phyloP scores from a whole-genome alignment of 345 rosid species.

The Lepidium africanum region DNA sequence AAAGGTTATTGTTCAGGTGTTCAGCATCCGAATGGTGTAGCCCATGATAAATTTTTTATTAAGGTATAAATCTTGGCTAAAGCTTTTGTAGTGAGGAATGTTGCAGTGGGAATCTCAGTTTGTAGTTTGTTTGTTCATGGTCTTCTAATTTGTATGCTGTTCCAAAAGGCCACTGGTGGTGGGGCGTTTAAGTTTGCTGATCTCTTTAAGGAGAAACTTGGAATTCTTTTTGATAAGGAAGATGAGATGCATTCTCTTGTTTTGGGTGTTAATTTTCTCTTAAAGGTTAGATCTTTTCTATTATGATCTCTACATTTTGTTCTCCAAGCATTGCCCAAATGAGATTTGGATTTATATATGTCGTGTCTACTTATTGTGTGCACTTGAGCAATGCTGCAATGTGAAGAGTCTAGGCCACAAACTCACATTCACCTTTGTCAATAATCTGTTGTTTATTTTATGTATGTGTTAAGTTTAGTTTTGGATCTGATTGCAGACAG shows the following conservation, averaged over 20 bases:
- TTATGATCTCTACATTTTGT: neutral
- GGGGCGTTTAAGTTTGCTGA: constrained; percentile 94
- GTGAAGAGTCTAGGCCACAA: neutral
- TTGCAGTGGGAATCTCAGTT: neutral
- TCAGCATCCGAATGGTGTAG: constrained; percentile 30
- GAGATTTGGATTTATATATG: neutral
- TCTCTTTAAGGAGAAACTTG: constrained; percentile 83
- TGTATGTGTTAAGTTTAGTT: neutral
- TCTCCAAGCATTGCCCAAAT: neutral
- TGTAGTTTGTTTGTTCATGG: neutral
- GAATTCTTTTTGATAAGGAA: constrained; percentile 74
- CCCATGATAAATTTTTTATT: constrained; percentile 34
- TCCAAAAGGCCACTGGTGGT: constrained; percentile 90
- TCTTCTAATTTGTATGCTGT: neutral
- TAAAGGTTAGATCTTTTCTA: constrained; percentile 51
- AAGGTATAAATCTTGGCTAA: constrained; percentile 46
- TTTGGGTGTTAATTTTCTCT: constrained; percentile 86
- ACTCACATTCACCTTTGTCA: neutral
- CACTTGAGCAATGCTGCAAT: neutral
- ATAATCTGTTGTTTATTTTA: neutral
- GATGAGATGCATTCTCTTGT: constrained; percentile 97
- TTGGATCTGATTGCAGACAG: constrained; percentile 40
- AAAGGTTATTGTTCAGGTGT: constrained; percentile 44
- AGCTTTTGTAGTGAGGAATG: constrained; percentile 9
- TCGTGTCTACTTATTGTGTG: neutral